Evolutionary conservation across 805 yeast species (phyloP), one percentile per base, ranked within the genome.

Genomic region (Wickerhamomyces ciferrii): DNA sequence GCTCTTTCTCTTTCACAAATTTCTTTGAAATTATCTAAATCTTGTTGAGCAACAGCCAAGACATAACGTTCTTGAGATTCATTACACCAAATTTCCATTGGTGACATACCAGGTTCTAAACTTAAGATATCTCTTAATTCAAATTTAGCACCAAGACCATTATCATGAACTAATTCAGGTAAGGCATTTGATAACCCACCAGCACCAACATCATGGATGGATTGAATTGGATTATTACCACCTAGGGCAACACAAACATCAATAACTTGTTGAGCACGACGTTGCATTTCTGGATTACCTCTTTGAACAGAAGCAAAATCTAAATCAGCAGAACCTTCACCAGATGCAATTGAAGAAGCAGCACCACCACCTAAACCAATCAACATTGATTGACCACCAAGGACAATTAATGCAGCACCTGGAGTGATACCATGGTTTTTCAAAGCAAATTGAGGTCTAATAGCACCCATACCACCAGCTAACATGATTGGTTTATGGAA

Each of bases 321-420:
- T 60, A 94, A 79, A 54, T 84, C 96, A 27, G 96, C 98, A 37
- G 96, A 87, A 44, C 94, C 97, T 65, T 88, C 97, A 58, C 97
- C 97, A 21, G 96, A 87, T n/a, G 96, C 81, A 43, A 91, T 81
- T 14, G 96, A 87, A 2, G 99, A 94, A 6, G 99, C 99, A 38
- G 99, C 99, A 70, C 99, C 99, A 61, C 99, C 99, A 63, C 99
- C 99, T 48, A 94, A 78, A 61, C 99, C 99, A 68, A 94, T 94
- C 59, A 94, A 78, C 98, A 94, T 92, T 19, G 89, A 87, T 59
- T 91, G 96, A 49, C 99, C 99, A 64, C 99, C 99, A 42, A 94
- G 78, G 27, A 94, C 99, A 61, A 94, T 87, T 52, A 94, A 76
- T 46, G 84, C 81, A 17, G 97, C 81, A 24, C 97, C 97, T 25